phyloP scores from a whole-genome alignment of 2,329 filamentous ascomycete species.

The Clonostachys rhizophaga region DNA sequence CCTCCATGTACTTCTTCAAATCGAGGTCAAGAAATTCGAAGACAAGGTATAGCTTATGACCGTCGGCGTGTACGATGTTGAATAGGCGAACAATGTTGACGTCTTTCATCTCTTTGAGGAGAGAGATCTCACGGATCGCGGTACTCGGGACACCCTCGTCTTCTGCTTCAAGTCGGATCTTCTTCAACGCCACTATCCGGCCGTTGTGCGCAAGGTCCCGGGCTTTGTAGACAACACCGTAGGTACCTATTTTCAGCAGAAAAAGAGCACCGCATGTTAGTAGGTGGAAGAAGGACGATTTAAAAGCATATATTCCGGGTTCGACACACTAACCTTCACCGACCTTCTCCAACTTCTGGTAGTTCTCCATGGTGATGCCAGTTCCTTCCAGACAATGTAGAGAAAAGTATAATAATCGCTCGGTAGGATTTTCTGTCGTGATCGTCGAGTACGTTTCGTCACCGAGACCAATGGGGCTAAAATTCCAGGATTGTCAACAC shows the following conservation, averaged over 20 bases:
- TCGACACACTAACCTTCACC: conserved; percentile 67
- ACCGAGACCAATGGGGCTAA: no score
- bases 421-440: no score
- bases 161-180: conserved; percentile 91
- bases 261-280: background rate
- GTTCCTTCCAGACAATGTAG: no score
- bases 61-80: conserved; percentile 93
- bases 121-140: conserved; percentile 88
- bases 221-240: conserved; percentile 94
- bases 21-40: conserved; percentile 90
- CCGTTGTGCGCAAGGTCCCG: conserved; percentile 77
- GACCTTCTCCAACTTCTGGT: conserved; percentile 95
- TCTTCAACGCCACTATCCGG: conserved; percentile 89
- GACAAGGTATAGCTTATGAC: conserved; percentile 91
- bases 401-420: no score
- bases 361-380: conserved; percentile 73
- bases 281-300: background rate
- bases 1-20: conserved; percentile 95
- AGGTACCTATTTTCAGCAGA: conserved; percentile 60
- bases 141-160: conserved; percentile 92
- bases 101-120: conserved; percentile 92
- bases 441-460: no score
- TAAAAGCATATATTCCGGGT: background rate
- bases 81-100: conserved; percentile 82
- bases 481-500: no score